Percentiles rank a stretch among this genome's conserved stretches.
Conservation (phyloP, 495 filamentous ascomycete genomes). For the Neurospora africana region DNA sequence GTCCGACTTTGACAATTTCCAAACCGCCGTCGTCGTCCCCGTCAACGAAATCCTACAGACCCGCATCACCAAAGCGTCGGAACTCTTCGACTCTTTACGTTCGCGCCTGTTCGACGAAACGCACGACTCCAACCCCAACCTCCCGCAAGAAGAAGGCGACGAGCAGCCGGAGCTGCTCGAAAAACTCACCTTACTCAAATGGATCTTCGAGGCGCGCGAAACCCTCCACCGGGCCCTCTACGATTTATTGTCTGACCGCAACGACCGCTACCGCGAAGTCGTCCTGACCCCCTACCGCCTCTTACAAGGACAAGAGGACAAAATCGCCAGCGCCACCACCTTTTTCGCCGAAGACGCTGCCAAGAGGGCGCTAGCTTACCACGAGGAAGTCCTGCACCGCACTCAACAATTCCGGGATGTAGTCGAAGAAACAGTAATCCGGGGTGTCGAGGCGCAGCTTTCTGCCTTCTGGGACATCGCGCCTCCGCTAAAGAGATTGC, state of each 20-base stretch:
- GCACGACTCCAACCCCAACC: slow-evolving; percentile 60
- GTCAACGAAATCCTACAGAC: slow-evolving; percentile 61
- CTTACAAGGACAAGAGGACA: slow-evolving; percentile 42
- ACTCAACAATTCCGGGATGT: slow-evolving; percentile 69
- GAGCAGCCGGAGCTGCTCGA: slow-evolving; percentile 90
- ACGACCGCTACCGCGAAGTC: slow-evolving; percentile 72
- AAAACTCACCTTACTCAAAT: slow-evolving; percentile 88
- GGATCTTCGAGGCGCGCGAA: slow-evolving; percentile 93
- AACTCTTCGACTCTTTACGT: slow-evolving; percentile 60
- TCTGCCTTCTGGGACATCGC: slow-evolving; percentile 97
- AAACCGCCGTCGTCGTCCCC: slow-evolving; percentile 63
- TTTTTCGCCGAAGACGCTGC: slow-evolving; percentile 74
- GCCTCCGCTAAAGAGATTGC: slow-evolving; percentile 60
- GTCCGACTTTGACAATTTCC: slow-evolving; percentile 65
- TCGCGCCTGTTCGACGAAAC: slow-evolving; percentile 63
- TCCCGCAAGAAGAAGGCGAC: slow-evolving; percentile 87
- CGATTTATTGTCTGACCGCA: slow-evolving; percentile 71
- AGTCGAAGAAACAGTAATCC: slow-evolving; percentile 73
- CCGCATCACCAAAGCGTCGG: slow-evolving; percentile 50
- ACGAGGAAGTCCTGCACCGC: slow-evolving; percentile 56
- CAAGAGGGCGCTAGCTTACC: slow-evolving; percentile 54
- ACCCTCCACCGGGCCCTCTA: slow-evolving; percentile 73
- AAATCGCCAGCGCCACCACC: slow-evolving; percentile 58
- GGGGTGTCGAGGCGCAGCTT: slow-evolving; percentile 83
- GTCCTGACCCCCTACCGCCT: slow-evolving; percentile 73